Evolutionary conservation across 108 stramenopile species (phyloP), one percentile per base, ranked within the genome.

Genomic region (Chaetoceros tenuissimus): DNA sequence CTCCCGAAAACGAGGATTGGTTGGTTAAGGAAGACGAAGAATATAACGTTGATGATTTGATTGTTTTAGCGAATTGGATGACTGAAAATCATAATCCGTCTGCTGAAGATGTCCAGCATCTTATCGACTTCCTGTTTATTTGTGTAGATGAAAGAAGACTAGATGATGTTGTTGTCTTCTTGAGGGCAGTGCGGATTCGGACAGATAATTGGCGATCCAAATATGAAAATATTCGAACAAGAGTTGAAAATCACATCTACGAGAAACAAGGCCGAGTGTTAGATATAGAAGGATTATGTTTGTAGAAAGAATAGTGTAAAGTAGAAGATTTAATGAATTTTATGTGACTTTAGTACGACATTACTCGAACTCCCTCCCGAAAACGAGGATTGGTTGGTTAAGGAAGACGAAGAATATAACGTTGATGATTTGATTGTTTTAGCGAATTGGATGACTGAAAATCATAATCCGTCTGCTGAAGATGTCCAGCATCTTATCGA

Each of bases 111-210:
- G 31, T 83, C 8, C 30, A 68, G 8, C 48, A 34, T 31, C 77
- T 84, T 1, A 19, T 51, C 3, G 60, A 74, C 3, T 89, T 89
- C 49, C 59, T 89, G 3, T 19, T 23, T 16, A 51, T 72, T 26
- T 72, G 79, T 43, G 22, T 80, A 7, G 19, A 60, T 16, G 87
- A 89, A 48, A 26, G 34, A 3, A 68, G 84, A 3, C 24, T 70
- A 40, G 51, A 68, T n/a, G 84, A 80, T 31, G 64, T 55, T 24
- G 46, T 74, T 21, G 45, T 56, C 7, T 52, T 89, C 49, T 59
- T 89, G 8, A 67, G 84, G 3, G 47, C 53, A 51, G 77, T 89
- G 20, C 66, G 73, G 30, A 62, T 64, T 26, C 69, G 84, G 21
- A 0, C 45, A 43, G 68, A 79, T 59, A 62, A 47, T 24, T 89